A percentile compares a stretch with the other conserved stretches of the same genome.
These are phyloP conservation scores for Penicillium crystallinum DNA, from an alignment of 495 filamentous ascomycete genomes.

Conservation along the genomic window DNA sequence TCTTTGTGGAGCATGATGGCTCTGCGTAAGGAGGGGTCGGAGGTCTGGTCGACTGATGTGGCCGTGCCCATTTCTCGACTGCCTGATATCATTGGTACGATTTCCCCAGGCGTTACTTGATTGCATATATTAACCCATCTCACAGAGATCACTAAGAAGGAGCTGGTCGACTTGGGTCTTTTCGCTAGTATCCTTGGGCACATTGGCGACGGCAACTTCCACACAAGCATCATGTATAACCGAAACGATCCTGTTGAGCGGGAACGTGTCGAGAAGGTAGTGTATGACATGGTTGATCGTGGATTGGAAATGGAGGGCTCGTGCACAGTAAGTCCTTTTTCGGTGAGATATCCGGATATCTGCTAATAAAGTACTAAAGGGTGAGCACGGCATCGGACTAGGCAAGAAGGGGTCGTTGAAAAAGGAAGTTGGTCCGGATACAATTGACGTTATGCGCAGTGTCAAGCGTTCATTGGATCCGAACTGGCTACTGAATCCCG, in stretches of 20 bases:
- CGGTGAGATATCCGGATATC: not conserved
- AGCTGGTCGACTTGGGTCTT: slow-evolving; percentile 76
- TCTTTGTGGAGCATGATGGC: slow-evolving; percentile 64
- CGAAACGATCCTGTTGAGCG: slow-evolving; percentile 58
- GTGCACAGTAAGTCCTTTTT: slow-evolving; percentile 54
- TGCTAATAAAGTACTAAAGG: slow-evolving; percentile 33
- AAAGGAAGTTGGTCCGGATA: slow-evolving; percentile 77
- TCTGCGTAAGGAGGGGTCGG: slow-evolving; percentile 51
- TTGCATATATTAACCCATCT: slow-evolving; percentile 2
- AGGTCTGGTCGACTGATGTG: slow-evolving; percentile 77
- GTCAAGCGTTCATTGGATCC: slow-evolving; percentile 86
- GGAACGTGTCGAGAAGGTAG: slow-evolving; percentile 68
- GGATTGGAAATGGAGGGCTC: slow-evolving; percentile 92
- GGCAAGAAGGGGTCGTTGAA: slow-evolving; percentile 79
- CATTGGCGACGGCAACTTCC: slow-evolving; percentile 89
- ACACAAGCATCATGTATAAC: slow-evolving; percentile 84
- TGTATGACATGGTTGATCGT: slow-evolving; percentile 82
- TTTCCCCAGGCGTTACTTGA: not conserved
- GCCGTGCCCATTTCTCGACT: slow-evolving; percentile 82
- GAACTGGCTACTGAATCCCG: slow-evolving; percentile 85
- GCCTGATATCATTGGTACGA: slow-evolving; percentile 72
- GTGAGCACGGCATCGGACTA: slow-evolving; percentile 85
- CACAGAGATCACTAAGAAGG: slow-evolving; percentile 76
- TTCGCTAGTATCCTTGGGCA: slow-evolving; percentile 85
- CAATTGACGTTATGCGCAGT: slow-evolving; percentile 77